Evolutionary conservation across 192 early-diverging fungal genomes (phyloP).

Genomic region (Dispira simplex): DNA sequence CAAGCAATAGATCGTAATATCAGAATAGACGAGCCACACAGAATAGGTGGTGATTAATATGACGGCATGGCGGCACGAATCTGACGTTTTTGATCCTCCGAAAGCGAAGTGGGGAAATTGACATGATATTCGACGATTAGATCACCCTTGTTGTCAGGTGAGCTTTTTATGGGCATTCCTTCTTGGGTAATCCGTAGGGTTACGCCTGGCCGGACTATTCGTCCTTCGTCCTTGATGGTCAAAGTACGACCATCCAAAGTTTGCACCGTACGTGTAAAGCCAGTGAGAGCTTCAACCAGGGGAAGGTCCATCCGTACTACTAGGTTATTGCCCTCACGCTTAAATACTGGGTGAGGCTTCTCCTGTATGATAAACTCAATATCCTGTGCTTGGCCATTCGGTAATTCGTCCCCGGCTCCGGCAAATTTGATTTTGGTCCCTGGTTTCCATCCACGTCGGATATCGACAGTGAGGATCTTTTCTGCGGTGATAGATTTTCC

Average conservation of each 20-base stretch:
- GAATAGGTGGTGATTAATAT: too few species aligned
- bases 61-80: too few species aligned
- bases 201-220: conserved; percentile 54
- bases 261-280: conserved; percentile 57
- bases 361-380: conserved; percentile 91
- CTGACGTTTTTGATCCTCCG: conserved; percentile 41
- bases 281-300: conserved; percentile 64
- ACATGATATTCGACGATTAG: conserved; percentile 68
- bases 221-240: conserved; percentile 37
- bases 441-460: conserved; percentile 95
- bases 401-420: conserved; percentile 75
- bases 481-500: conserved; percentile 34
- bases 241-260: conserved; percentile 63
- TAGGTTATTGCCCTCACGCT: conserved; percentile 79
- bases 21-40: too few species aligned
- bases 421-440: conserved; percentile 92
- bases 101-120: conserved; percentile 57
- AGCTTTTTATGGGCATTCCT: conserved; percentile 92
- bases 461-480: conserved; percentile 67
- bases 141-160: conserved; percentile 70
- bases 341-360: conserved; percentile 77
- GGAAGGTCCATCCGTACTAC: conserved; percentile 40
- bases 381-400: conserved; percentile 66
- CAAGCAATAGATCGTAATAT: too few species aligned
- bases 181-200: conserved; percentile 57